Evolutionary conservation across 2,329 filamentous ascomycete species (phyloP).

Genomic region (Diplodia seriata): DNA sequence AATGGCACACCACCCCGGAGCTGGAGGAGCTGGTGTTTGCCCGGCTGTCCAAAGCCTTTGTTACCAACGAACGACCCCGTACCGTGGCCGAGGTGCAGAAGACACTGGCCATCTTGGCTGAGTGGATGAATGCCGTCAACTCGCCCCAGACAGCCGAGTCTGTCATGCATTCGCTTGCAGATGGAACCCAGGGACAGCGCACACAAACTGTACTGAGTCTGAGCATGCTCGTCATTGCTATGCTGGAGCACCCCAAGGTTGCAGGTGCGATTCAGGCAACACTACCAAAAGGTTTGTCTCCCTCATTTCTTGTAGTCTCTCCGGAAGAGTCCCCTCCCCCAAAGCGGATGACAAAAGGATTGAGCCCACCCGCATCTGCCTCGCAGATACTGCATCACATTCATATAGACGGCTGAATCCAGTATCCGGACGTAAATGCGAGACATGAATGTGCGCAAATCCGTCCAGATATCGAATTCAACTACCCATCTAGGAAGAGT

Average conservation of each 20-base stretch:
- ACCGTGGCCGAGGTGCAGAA: slow-evolving; percentile 43
- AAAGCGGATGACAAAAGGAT: too few species aligned
- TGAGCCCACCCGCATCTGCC: too few species aligned
- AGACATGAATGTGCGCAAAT: too few species aligned
- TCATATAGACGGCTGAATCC: too few species aligned
- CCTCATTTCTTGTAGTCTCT: not conserved
- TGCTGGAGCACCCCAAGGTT: slow-evolving; percentile 66
- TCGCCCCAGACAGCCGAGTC: slow-evolving; percentile 49
- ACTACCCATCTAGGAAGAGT: too few species aligned
- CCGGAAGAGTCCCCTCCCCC: too few species aligned
- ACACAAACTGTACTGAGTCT: slow-evolving; percentile 68
- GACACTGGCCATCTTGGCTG: slow-evolving; percentile 42
- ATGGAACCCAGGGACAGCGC: slow-evolving; percentile 56
- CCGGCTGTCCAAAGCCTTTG: slow-evolving; percentile 46
- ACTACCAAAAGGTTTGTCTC: slow-evolving; percentile 25
- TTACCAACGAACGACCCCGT: slow-evolving; percentile 41
- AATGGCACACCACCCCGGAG: slow-evolving; percentile 46
- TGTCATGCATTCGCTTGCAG: slow-evolving; percentile 50
- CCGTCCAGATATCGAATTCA: too few species aligned
- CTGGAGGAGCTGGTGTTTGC: slow-evolving; percentile 49
- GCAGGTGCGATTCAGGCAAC: slow-evolving; percentile 60
- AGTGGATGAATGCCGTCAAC: slow-evolving; percentile 51
- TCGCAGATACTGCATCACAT: too few species aligned
- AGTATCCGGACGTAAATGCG: too few species aligned
- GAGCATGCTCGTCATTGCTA: slow-evolving; percentile 66